These are phyloP conservation scores for carrot (Daucus carota) DNA, from an alignment of 129 eudicot species.

Conservation along the genomic window DH1_v3.0 NC_030382.2:42299001-42299500, in stretches of 20 bases:
- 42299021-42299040: not conserved
- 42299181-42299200: not conserved
- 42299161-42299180: not conserved
- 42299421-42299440: too few relatives aligned
- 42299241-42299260: not conserved
- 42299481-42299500: too few relatives aligned
- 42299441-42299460: too few relatives aligned
- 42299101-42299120: not conserved
- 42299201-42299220: not conserved
- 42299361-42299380: not conserved
- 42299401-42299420: too few relatives aligned
- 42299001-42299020: not conserved
- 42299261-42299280: not conserved
- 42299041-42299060: not conserved
- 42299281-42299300: not conserved
- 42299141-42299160: not conserved
- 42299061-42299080: not conserved
- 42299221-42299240: constrained; percentile 7
- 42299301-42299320: not conserved
- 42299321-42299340: constrained; percentile 1
- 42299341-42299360: not conserved
- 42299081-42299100: not conserved
- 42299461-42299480: too few relatives aligned
- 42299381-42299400: too few relatives aligned
- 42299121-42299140: not conserved